Percentiles rank a stretch among this genome's conserved stretches.
Conservation (phyloP, 2,329 filamentous ascomycete genomes). For the Albophoma yamanashiensis region DNA sequence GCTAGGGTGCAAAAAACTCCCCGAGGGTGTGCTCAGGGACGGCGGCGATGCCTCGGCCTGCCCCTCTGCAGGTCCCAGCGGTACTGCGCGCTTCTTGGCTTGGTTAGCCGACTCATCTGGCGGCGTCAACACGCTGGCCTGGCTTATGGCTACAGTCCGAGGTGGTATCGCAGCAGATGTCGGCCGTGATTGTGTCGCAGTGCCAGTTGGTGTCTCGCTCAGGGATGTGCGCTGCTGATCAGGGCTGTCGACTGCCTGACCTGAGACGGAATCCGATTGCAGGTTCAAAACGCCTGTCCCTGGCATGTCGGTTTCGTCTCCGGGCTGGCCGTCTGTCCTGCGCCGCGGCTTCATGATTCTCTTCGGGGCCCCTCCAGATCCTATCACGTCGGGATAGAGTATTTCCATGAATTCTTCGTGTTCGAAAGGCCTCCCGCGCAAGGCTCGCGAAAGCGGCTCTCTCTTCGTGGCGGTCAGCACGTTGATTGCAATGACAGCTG, state of each 20-base stretch:
- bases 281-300: conserved; percentile 37
- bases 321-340: conserved; percentile 32
- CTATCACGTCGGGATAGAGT: conserved; percentile 48
- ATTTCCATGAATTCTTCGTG: conserved; percentile 52
- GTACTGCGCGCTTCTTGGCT: conserved; percentile 30
- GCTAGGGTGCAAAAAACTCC: conserved; percentile 16
- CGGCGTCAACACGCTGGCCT: conserved; percentile 39
- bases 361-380: conserved; percentile 48
- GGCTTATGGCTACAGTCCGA: conserved; percentile 23
- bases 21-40: conserved; percentile 20
- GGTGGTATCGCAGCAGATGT: conserved; percentile 24
- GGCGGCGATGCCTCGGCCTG: conserved; percentile 13
- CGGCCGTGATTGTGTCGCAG: conserved; percentile 14
- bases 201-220: conserved; percentile 17
- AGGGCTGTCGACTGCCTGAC: conserved; percentile 13
- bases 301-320: conserved; percentile 36
- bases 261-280: conserved; percentile 21
- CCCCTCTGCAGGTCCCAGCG: conserved; percentile 6
- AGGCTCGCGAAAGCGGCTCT: conserved; percentile 46
- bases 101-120: conserved; percentile 39
- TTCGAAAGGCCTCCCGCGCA: conserved; percentile 47
- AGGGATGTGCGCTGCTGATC: conserved; percentile 14
- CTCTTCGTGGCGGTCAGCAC: conserved; percentile 26
- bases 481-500: not conserved
- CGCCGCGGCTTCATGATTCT: conserved; percentile 45